Conservation (phyloP, 139 green algal genomes). For the Pleodorina starrii region DNA sequence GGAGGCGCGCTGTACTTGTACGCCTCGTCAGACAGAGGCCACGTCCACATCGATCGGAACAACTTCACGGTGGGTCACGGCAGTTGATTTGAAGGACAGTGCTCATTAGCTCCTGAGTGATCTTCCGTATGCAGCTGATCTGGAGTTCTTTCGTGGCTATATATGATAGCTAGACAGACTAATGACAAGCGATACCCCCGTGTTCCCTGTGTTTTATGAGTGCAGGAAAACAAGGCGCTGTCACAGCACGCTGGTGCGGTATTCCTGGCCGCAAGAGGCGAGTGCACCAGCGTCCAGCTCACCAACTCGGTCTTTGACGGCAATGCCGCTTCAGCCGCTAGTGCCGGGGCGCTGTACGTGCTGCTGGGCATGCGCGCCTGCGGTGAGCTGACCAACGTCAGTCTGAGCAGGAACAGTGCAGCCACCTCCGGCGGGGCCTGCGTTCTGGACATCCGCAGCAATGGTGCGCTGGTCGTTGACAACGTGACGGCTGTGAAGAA, state of each 20-base stretch:
- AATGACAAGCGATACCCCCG: neutral
- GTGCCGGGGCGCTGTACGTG: neutral
- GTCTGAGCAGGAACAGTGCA: neutral
- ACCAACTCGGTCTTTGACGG: neutral
- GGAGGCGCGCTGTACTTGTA: constrained; percentile 2
- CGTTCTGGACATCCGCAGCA: neutral
- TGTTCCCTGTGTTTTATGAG: neutral
- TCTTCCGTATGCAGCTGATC: neutral
- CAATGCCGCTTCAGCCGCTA: neutral
- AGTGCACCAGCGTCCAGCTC: neutral
- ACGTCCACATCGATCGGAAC: neutral
- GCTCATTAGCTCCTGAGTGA: neutral
- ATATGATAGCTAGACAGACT: neutral
- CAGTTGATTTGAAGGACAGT: neutral
- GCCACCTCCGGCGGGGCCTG: neutral
- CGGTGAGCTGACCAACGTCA: neutral
- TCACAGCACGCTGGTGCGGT: neutral
- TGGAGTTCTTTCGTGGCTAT: neutral
- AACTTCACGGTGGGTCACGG: neutral
- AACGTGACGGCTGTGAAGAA: neutral
- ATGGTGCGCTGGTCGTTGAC: neutral
- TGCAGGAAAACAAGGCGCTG: neutral
- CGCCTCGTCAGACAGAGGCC: neutral
- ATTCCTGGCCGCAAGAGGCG: neutral
- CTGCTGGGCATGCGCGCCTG: neutral